These are phyloP conservation scores for Geranomyces variabilis DNA, from an alignment of 192 early-diverging fungal genomes.

Conservation along the genomic window DNA sequence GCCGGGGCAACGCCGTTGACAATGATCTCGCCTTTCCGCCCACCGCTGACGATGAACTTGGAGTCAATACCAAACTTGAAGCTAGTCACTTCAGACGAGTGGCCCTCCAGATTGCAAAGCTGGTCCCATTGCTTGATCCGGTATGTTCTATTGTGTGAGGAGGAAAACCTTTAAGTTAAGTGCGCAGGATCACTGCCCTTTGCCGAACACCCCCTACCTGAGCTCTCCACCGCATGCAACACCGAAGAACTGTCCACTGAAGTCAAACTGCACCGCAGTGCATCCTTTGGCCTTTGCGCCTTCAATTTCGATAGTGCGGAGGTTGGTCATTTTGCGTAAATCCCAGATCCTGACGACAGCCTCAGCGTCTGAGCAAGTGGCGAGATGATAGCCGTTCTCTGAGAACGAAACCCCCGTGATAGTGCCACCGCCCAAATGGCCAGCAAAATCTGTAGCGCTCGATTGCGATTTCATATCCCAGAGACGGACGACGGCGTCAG, in stretches of 20 bases:
- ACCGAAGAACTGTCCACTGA: constrained; percentile 82
- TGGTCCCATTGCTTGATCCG: constrained; percentile 50
- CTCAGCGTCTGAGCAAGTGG: constrained; percentile 70
- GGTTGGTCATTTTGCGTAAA: constrained; percentile 79
- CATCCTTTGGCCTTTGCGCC: constrained; percentile 57
- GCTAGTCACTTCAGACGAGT: constrained; percentile 34
- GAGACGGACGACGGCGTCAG: constrained; percentile 72
- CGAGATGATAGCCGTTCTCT: constrained; percentile 94
- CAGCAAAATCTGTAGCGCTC: constrained; percentile 68
- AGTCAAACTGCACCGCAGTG: constrained; percentile 74
- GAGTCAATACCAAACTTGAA: constrained; percentile 50
- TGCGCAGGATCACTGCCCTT: not conserved
- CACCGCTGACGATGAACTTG: constrained; percentile 46
- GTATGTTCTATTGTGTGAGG: constrained; percentile 40
- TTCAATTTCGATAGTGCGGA: constrained; percentile 65
- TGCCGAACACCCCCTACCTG: constrained; percentile 35
- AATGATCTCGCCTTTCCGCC: constrained; percentile 45
- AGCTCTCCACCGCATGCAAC: constrained; percentile 58
- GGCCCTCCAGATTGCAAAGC: constrained; percentile 31
- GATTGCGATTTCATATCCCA: constrained; percentile 80
- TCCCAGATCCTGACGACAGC: constrained; percentile 86
- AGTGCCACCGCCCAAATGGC: constrained; percentile 43
- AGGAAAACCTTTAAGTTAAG: not conserved
- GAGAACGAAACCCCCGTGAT: constrained; percentile 81
- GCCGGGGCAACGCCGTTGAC: constrained; percentile 26